Evolutionary conservation across 306 rosid genomes (phyloP).

Genomic region (Vigna radiata): DNA sequence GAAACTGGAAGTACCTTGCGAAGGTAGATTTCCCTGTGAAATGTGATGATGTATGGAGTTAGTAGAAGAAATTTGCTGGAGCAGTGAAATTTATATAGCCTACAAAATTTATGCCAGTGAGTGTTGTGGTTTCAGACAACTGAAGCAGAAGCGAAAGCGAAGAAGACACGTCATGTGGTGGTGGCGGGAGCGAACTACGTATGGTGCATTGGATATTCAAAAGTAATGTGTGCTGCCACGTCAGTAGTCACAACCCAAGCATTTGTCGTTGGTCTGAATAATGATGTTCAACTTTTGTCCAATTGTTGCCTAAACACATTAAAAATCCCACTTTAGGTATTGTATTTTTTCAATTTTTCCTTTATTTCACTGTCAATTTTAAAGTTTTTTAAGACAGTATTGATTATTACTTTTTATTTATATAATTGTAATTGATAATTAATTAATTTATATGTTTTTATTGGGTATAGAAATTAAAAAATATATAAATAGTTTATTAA

Average conservation of each 20-base stretch:
- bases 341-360: too few relatives aligned
- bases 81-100: not conserved
- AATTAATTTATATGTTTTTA: too few relatives aligned
- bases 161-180: not conserved
- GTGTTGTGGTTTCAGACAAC: constrained; percentile 20
- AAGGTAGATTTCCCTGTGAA: not conserved
- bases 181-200: constrained; percentile 19
- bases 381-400: too few relatives aligned
- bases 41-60: not conserved
- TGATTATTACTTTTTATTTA: too few relatives aligned
- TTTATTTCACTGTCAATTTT: too few relatives aligned
- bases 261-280: not conserved
- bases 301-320: too few relatives aligned
- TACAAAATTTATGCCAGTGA: not conserved
- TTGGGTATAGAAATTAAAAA: too few relatives aligned
- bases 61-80: not conserved
- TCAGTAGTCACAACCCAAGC: constrained; percentile 23
- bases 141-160: not conserved
- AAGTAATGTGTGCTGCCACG: constrained; percentile 31
- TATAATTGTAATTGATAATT: too few relatives aligned
- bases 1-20: not conserved
- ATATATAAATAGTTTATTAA: too few relatives aligned
- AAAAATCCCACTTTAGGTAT: too few relatives aligned
- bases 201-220: not conserved
- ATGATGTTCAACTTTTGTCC: not conserved